Evolutionary conservation across 768 basidiomycete genomes (phyloP).

Genomic region (Suillus variegatus): DNA sequence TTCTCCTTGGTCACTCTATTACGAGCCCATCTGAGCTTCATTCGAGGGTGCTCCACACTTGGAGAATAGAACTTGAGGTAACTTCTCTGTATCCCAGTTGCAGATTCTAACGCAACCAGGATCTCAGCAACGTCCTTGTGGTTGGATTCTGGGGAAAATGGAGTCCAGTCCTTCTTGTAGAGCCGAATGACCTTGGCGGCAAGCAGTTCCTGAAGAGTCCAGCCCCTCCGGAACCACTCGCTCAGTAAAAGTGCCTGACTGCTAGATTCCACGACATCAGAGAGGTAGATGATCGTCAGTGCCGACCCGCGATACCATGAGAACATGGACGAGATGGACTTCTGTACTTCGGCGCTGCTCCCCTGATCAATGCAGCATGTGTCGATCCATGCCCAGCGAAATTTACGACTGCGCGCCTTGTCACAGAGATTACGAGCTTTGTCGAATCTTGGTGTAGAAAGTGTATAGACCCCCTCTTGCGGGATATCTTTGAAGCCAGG

Average conservation of each 20-base stretch:
- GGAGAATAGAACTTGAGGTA: constrained; percentile 7
- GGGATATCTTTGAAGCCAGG: not conserved
- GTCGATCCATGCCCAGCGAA: constrained; percentile 31
- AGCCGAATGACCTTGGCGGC: constrained; percentile 25
- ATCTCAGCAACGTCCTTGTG: constrained; percentile 5
- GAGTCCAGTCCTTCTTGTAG: constrained; percentile 28
- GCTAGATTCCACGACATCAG: constrained; percentile 18
- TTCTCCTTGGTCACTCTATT: constrained; percentile 15
- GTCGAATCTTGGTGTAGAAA: not conserved
- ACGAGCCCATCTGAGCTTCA: constrained; percentile 12
- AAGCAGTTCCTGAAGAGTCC: constrained; percentile 33
- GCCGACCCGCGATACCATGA: constrained; percentile 31
- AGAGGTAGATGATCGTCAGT: constrained; percentile 32
- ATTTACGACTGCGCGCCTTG: constrained; percentile 19
- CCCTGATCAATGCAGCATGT: constrained; percentile 32
- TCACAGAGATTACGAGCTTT: constrained; percentile 27
- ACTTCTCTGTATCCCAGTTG: constrained; percentile 6
- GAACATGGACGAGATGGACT: constrained; percentile 36
- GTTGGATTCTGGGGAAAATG: not conserved
- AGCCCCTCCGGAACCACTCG: constrained; percentile 21
- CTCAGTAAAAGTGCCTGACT: constrained; percentile 19
- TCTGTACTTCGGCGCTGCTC: constrained; percentile 32
- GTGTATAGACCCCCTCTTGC: constrained; percentile 14
- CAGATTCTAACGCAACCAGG: not conserved
- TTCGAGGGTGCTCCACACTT: constrained; percentile 3